Base-by-base conservation (phyloP, 768 basidiomycete species). In the Calocera cornea region DNA sequence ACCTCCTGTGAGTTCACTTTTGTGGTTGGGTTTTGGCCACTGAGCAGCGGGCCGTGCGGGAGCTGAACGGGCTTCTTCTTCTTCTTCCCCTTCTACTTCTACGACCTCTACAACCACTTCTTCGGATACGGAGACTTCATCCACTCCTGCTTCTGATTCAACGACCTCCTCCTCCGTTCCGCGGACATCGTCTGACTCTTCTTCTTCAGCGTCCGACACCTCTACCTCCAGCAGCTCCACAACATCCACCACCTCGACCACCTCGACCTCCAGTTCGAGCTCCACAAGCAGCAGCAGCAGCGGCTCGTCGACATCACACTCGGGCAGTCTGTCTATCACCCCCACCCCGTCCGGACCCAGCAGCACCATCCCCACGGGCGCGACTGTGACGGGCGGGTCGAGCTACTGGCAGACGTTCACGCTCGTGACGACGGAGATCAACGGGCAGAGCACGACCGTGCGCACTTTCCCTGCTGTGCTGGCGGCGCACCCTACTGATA, bases 351-450 rank as follows among this genome's bases (percentile, higher is more conserved):
- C 44, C 24, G 44, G 8, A 33, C 11, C 16, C 14, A 5, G 2
- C 54, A 5, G 5, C 2, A 29, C 54, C 24, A 5, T 60, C 54
- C 5, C 54, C 31, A 60, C 54, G 14, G 54, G 54, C 54, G 54
- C 54, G 22, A 60, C 54, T 10, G 54, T 60, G 14, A 29, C 27
- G 2, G 54, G 54, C 11, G 54, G 54, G 19, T 29, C 14, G 14
- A 60, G 54, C 31, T 60, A 60, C 54, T 60, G 54, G 54, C 54
- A 60, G 54, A 60, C 54, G 14, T 60, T 29, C 31, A 60, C 54
- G 54, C 11, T 60, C 14, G 54, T 60, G 16, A 60, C 54, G 14
- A 60, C 54, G 7, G 54, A 60, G 54, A 60, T 60, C 14, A 60
- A 60, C 22, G 54, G 54, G 54, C 54, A 60, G 31, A 60, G 54